These are phyloP conservation scores for Escovopsis sp. DNA, from an alignment of 2,329 filamentous ascomycete genomes.

Conservation along the genomic window DNA sequence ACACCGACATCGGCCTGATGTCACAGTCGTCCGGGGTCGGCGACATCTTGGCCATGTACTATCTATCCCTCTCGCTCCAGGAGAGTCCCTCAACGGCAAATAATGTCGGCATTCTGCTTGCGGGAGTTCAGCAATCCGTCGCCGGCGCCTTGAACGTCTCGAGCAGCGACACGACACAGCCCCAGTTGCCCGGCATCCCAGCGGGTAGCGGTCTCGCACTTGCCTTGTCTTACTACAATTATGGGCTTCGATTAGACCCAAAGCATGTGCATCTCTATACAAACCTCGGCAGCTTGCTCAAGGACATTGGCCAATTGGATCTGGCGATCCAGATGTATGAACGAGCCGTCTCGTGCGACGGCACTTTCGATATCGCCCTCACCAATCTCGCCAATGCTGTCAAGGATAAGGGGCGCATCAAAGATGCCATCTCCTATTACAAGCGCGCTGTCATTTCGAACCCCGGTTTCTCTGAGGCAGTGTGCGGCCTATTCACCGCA, in stretches of 20 bases:
- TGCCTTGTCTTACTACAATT: slow-evolving; percentile 88
- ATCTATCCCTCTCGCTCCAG: slow-evolving; percentile 83
- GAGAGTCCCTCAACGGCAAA: slow-evolving; percentile 96
- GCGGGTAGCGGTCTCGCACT: slow-evolving; percentile 79
- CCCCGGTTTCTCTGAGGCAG: slow-evolving; percentile 90
- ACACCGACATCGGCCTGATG: slow-evolving; percentile 36
- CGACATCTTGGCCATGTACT: slow-evolving; percentile 90
- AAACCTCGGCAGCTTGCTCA: slow-evolving; percentile 85
- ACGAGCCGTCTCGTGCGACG: slow-evolving; percentile 79
- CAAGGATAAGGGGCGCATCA: slow-evolving; percentile 86
- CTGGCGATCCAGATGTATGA: slow-evolving; percentile 96
- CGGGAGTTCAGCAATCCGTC: slow-evolving; percentile 64
- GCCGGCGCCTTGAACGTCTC: slow-evolving; percentile 15
- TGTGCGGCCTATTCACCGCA: slow-evolving; percentile 88
- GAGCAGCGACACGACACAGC: slow-evolving; percentile 7
- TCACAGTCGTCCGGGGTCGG: slow-evolving; percentile 62
- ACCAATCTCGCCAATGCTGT: slow-evolving; percentile 96
- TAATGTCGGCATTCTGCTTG: slow-evolving; percentile 94
- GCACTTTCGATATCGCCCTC: slow-evolving; percentile 90
- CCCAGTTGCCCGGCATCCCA: slow-evolving; percentile 58
- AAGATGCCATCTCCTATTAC: slow-evolving; percentile 86
- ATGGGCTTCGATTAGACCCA: slow-evolving; percentile 72
- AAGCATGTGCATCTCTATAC: slow-evolving; percentile 94
- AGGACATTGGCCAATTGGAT: slow-evolving; percentile 87
- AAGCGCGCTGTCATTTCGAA: slow-evolving; percentile 81